Conservation (phyloP, 2,329 filamentous ascomycete genomes). For the Colletotrichum cordylinicola region DNA sequence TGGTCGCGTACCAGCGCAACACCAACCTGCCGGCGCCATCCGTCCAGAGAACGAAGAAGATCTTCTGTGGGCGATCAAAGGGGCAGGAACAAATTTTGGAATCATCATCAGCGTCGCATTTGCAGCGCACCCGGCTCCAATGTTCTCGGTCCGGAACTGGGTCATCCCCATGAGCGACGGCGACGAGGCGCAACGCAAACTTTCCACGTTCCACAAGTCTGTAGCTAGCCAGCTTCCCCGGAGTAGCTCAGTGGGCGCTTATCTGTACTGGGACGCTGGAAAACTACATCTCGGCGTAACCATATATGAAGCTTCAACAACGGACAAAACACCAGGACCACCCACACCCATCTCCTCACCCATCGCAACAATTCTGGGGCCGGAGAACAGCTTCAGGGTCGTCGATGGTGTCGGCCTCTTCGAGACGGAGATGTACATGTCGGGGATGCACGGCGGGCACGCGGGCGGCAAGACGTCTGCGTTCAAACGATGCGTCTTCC, state of each 20-base stretch:
- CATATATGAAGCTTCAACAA: slow-evolving; percentile 43
- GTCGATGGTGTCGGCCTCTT: slow-evolving; percentile 60
- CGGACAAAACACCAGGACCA: neutral
- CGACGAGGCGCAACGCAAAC: slow-evolving; percentile 34
- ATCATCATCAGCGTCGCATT: slow-evolving; percentile 61
- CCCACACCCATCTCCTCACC: slow-evolving; percentile 2
- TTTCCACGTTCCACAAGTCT: slow-evolving; percentile 44
- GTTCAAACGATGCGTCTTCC: slow-evolving; percentile 69
- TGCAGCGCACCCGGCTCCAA: slow-evolving; percentile 47
- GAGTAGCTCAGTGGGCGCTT: slow-evolving; percentile 57
- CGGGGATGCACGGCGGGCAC: slow-evolving; percentile 64
- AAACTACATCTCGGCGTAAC: slow-evolving; percentile 58
- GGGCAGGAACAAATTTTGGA: slow-evolving; percentile 65
- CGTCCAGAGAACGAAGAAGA: slow-evolving; percentile 53
- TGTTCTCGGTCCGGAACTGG: slow-evolving; percentile 47
- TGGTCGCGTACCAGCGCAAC: slow-evolving; percentile 53
- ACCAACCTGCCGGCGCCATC: slow-evolving; percentile 45
- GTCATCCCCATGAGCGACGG: slow-evolving; percentile 35
- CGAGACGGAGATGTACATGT: slow-evolving; percentile 66
- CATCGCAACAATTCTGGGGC: slow-evolving; percentile 34
- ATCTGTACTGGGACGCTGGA: slow-evolving; percentile 55
- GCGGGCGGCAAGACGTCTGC: slow-evolving; percentile 63
- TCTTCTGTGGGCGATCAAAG: slow-evolving; percentile 63
- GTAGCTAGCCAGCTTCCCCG: slow-evolving; percentile 44
- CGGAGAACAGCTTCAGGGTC: slow-evolving; percentile 31